Percentiles rank a stretch among this genome's conserved stretches.
Evolutionary conservation across 495 filamentous ascomycete genomes (phyloP).

Genomic region (Aspergillus funiculosus): DNA sequence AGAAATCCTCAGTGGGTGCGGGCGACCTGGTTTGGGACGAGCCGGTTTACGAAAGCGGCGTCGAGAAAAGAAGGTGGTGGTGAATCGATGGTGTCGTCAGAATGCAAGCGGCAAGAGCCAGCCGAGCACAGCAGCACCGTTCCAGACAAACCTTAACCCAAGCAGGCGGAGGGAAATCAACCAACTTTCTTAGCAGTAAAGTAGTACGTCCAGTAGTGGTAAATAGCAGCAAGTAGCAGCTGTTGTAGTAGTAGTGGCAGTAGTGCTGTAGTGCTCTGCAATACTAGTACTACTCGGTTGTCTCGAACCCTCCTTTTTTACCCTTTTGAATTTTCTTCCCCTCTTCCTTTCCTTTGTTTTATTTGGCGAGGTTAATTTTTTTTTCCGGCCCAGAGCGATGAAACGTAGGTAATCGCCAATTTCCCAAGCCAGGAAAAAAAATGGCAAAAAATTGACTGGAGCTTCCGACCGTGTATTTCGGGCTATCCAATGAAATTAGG

Average conservation of each 20-base stretch:
- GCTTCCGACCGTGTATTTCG: constrained; percentile 13
- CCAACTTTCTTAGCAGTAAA: too few species aligned
- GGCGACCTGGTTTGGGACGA: too few species aligned
- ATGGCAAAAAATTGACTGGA: constrained; percentile 5
- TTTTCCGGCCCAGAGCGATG: not conserved
- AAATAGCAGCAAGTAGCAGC: not conserved
- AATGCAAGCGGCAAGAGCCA: constrained; percentile 30
- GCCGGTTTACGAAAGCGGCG: constrained; percentile 18
- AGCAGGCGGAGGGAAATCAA: constrained; percentile 13
- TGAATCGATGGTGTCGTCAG: constrained; percentile 31
- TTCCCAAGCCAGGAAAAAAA: constrained; percentile 11
- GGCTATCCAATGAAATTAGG: constrained; percentile 7
- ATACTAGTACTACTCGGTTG: constrained; percentile 9
- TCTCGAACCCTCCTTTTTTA: constrained; percentile 1
- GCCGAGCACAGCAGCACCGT: constrained; percentile 19
- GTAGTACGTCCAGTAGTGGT: too few species aligned
- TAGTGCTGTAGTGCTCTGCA: not conserved
- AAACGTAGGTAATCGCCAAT: not conserved
- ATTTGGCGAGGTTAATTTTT: not conserved
- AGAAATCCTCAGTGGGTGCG: not conserved
- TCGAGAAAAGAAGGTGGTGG: constrained; percentile 7
- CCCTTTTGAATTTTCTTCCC: constrained; percentile 2
- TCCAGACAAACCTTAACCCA: constrained; percentile 38
- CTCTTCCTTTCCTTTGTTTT: constrained; percentile 9
- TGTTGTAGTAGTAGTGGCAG: not conserved